Conservation (phyloP, 192 early-diverging fungal species). For the Backusella circina region DNA sequence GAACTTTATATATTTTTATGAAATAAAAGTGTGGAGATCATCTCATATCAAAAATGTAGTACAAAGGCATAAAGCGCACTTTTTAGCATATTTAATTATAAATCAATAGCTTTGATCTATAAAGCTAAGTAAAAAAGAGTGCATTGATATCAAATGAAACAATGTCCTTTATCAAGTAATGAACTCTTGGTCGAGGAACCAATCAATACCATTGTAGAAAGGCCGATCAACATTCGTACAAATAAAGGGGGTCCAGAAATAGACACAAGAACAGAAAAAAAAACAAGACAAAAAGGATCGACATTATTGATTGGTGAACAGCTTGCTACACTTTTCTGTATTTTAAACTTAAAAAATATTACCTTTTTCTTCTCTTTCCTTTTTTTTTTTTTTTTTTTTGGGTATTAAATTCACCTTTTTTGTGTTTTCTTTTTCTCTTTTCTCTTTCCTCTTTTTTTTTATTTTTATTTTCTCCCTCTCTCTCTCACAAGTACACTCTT, state of each 20-base stretch:
- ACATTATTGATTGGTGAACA: background rate
- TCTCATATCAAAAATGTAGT: background rate
- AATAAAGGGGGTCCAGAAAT: background rate
- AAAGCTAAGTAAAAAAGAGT: background rate
- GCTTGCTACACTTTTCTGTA: background rate
- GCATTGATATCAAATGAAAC: background rate
- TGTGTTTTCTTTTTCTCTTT: background rate
- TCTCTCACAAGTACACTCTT: background rate
- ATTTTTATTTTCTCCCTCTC: background rate
- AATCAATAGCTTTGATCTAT: no score
- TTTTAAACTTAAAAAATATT: background rate
- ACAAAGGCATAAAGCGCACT: background rate
- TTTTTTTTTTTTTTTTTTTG: background rate
- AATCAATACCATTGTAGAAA: conserved; percentile 7
- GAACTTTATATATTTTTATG: background rate
- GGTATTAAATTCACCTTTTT: background rate
- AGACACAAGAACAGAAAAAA: conserved; percentile 3
- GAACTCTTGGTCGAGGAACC: background rate
- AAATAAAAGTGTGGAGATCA: background rate
- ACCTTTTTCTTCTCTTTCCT: background rate
- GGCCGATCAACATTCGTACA: conserved; percentile 1
- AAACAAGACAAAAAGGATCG: background rate
- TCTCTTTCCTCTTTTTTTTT: background rate
- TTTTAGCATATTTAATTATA: background rate
- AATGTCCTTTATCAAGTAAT: background rate